Base-by-base conservation (phyloP, 495 filamentous ascomycete species). In the Penicillium riverlandense region DNA sequence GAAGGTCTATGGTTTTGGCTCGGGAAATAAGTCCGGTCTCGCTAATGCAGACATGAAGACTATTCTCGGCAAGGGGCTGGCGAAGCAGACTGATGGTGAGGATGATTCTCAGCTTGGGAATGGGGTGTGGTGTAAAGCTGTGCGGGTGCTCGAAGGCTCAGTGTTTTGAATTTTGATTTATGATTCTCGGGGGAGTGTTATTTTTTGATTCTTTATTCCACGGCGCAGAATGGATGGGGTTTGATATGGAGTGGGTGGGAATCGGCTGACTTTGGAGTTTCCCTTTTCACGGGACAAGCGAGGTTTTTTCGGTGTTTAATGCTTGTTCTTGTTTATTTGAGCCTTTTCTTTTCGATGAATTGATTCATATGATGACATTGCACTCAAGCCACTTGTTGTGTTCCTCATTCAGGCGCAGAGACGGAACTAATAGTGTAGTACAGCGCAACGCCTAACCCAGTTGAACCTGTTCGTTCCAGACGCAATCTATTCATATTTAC, bases 1-100 rank as follows among this genome's bases (percentile, higher is more conserved):
- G 31, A 73, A 73, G 43, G 60, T 73, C 40, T 73, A 73, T 35
- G 70, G 70, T 7, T 73, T 73, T 32, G 65, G 60, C 8, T 40
- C 51, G 8, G 54, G 40, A 2, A 65, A 56, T 33, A 54, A 57
- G 35, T 55, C 53, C 1, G 63, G 62, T 16, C 39, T 67, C 0
- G 59, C 69, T 0, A 63, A 67, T 15, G 52, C 49, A 7, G 62
- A 72, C 29, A 65, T 72, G 60, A 59, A 57, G 38, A 58, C 47
- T 40, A 65, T 71, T 27, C 59, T 72, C 8, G 47, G 48, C 35
- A 62, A 61, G 39, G 57, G 59, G 8, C 50, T 72, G 15, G 49
- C 40, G 5, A 51, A 42, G 38, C 43, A 47, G n/a, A 46, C 39
- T 22, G 50, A 58, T 8, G 49, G 48, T 4, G 2, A 22, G 4